These are phyloP conservation scores for Niveomyces coronatus DNA, from an alignment of 2,329 filamentous ascomycete species.

Conservation along the genomic window DNA sequence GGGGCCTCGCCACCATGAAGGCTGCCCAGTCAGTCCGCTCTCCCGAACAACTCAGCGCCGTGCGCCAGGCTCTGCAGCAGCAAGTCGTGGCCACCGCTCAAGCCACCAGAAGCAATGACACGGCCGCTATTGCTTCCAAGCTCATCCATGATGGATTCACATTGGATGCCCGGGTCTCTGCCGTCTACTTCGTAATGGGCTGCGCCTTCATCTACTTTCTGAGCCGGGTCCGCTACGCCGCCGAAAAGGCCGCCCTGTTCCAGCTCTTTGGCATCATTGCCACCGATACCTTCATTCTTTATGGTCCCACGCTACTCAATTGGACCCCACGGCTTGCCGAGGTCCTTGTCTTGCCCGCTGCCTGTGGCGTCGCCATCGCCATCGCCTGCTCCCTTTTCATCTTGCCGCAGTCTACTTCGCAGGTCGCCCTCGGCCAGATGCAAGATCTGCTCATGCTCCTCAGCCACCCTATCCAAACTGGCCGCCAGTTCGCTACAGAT, in stretches of 20 bases:
- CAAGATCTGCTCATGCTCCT: conserved; percentile 22
- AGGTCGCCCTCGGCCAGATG: conserved; percentile 26
- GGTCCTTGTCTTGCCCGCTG: conserved; percentile 33
- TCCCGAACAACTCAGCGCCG: conserved; percentile 24
- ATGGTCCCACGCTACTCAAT: conserved; percentile 29
- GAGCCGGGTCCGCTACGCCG: conserved; percentile 32
- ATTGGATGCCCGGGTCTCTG: conserved; percentile 35
- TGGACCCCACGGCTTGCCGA: conserved; percentile 29
- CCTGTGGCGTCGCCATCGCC: conserved; percentile 34
- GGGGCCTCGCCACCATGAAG: conserved; percentile 39
- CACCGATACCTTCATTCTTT: conserved; percentile 33
- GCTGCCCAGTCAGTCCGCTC: conserved; percentile 33
- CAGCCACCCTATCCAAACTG: conserved; percentile 22
- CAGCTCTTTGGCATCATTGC: conserved; percentile 38
- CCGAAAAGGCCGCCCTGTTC: conserved; percentile 33
- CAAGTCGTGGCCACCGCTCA: conserved; percentile 24
- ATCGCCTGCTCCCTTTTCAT: conserved; percentile 32
- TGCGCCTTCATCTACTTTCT: conserved; percentile 33
- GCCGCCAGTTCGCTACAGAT: conserved; percentile 14
- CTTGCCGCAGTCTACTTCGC: conserved; percentile 39
- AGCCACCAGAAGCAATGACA: conserved; percentile 12
- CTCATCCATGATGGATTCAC: conserved; percentile 34
- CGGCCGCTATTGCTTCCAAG: conserved; percentile 15
- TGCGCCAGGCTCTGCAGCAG: conserved; percentile 23
- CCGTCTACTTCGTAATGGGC: conserved; percentile 26